Conservation (phyloP, 1,284 basidiomycete species). For the Mycena citricolor region DNA sequence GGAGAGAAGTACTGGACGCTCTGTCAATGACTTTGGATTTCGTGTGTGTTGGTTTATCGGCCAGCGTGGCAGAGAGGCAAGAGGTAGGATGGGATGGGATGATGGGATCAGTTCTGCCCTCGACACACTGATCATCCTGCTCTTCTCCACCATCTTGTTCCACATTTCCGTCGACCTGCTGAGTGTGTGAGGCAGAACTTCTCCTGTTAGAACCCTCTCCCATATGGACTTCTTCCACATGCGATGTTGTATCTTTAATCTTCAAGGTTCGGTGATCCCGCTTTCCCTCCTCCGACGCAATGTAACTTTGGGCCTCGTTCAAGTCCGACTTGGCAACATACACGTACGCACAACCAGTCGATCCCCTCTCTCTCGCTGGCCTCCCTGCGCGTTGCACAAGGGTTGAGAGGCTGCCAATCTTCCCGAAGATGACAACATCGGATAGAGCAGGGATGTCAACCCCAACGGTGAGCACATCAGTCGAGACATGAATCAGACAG, state of each 20-base stretch:
- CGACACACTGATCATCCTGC: too few species aligned
- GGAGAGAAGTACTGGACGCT: constrained; percentile 5
- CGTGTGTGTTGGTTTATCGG: neutral
- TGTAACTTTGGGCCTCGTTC: constrained; percentile 1
- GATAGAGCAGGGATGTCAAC: constrained; percentile 6
- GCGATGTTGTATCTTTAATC: constrained; percentile 2
- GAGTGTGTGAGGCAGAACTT: too few species aligned
- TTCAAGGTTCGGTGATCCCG: constrained; percentile 1
- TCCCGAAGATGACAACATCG: neutral
- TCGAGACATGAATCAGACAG: constrained; percentile 11
- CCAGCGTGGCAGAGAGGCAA: too few species aligned
- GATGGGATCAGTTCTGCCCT: too few species aligned
- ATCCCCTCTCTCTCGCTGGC: constrained; percentile 2
- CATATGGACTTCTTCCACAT: constrained; percentile 1
- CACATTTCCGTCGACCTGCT: too few species aligned
- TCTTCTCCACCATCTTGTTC: too few species aligned
- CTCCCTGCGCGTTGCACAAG: constrained; percentile 6
- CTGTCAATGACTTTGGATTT: neutral
- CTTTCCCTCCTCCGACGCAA: constrained; percentile 1
- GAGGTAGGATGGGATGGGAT: too few species aligned
- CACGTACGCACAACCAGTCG: constrained; percentile 1
- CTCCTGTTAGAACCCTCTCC: too few species aligned
- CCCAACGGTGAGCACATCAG: constrained; percentile 12
- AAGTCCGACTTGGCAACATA: constrained; percentile 10
- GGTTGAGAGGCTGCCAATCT: neutral